phyloP scores from a whole-genome alignment of 495 filamentous ascomycete species.

The Hypoxylon trugodes region DNA sequence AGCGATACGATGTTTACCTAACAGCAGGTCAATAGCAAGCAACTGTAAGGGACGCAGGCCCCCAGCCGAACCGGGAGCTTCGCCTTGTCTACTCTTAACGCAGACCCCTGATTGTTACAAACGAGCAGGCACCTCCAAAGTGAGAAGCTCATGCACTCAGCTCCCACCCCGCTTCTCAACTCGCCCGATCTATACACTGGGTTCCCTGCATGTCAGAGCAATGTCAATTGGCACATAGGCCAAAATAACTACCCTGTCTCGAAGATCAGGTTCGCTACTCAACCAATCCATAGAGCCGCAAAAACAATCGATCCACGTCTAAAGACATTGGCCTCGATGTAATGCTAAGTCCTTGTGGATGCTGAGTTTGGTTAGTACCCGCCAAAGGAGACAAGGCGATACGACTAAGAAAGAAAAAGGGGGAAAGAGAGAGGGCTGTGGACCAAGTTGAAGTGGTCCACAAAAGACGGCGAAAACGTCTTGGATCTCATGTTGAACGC shows the following conservation, averaged over 20 bases:
- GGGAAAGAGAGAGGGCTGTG: slow-evolving; percentile 51
- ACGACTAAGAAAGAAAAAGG: slow-evolving; percentile 16
- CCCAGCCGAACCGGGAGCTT: not conserved
- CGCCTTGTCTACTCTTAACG: not conserved
- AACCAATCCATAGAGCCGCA: not conserved
- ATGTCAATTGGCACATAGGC: slow-evolving; percentile 9
- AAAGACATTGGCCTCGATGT: slow-evolving; percentile 11
- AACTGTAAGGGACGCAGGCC: not conserved
- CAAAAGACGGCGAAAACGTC: slow-evolving; percentile 68
- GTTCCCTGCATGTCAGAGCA: slow-evolving; percentile 8
- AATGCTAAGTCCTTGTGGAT: slow-evolving; percentile 2
- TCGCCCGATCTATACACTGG: not conserved
- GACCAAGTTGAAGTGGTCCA: slow-evolving; percentile 76
- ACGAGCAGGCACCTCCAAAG: not conserved
- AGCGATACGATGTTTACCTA: slow-evolving; percentile 15
- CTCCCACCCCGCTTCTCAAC: slow-evolving; percentile 1
- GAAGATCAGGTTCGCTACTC: slow-evolving; percentile 21
- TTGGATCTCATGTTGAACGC: slow-evolving; percentile 83
- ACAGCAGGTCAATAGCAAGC: not conserved
- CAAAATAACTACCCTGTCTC: slow-evolving; percentile 2
- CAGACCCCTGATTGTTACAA: not conserved
- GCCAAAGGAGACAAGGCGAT: not conserved
- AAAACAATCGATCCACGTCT: not conserved
- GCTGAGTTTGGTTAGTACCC: not conserved
- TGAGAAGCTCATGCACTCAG: slow-evolving; percentile 6